A percentile compares a stretch with the other conserved stretches of the same genome.
Conservation (phyloP, 2,329 filamentous ascomycete species). For the Pseudogymnoascus sp. region DNA sequence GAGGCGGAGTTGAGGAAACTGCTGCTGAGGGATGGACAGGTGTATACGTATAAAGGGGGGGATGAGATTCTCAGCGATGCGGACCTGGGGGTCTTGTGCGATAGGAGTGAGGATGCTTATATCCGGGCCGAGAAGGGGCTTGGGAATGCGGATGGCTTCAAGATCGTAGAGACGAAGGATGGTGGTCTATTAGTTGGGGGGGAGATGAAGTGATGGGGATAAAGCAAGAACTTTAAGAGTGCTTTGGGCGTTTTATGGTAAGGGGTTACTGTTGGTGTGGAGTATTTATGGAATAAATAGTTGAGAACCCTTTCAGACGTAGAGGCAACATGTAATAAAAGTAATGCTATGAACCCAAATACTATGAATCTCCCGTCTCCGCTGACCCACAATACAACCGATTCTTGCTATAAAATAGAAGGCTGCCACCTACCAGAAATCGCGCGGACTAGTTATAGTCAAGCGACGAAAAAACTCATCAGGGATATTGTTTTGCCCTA, state of each 20-base stretch:
- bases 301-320: not conserved
- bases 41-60: conserved; percentile 49
- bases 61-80: conserved; percentile 62
- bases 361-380: not conserved
- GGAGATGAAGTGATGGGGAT: conserved; percentile 15
- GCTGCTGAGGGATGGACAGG: conserved; percentile 62
- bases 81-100: conserved; percentile 71
- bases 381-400: too few relatives aligned
- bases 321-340: not conserved
- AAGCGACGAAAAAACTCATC: too few relatives aligned
- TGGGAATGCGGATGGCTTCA: conserved; percentile 62
- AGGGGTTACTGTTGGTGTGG: not conserved
- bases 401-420: not conserved
- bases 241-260: not conserved
- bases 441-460: too few relatives aligned
- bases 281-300: not conserved
- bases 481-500: too few relatives aligned
- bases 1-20: conserved; percentile 53
- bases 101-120: conserved; percentile 55
- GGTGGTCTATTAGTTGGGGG: conserved; percentile 26
- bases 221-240: not conserved
- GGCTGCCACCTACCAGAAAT: not conserved
- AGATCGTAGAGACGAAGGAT: conserved; percentile 70
- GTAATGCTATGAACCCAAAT: not conserved
- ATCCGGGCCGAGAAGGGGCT: conserved; percentile 68